A percentile compares a stretch with the other conserved stretches of the same genome.
phyloP scores from a whole-genome alignment of 371 early-diverging fungal species.

The Mucor sp. region DNA sequence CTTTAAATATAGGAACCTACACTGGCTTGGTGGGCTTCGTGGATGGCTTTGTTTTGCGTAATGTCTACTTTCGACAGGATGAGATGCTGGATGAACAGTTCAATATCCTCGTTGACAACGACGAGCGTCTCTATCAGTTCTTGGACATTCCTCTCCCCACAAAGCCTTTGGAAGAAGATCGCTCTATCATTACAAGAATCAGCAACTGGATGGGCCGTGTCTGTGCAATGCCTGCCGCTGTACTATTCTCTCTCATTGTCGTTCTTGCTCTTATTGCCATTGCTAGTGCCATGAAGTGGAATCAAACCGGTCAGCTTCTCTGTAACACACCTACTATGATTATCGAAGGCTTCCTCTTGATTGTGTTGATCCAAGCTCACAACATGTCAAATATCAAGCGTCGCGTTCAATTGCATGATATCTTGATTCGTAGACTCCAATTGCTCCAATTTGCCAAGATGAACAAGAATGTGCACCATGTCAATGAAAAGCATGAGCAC shows the following conservation, averaged over 20 bases:
- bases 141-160: constrained; percentile 7
- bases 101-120: constrained; percentile 2
- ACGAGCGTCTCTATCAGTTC: constrained; percentile 11
- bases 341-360: constrained; percentile 26
- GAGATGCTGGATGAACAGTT: constrained; percentile 17
- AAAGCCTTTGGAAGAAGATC: background rate
- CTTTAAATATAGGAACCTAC: constrained; percentile 22
- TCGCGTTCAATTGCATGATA: constrained; percentile 19
- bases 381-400: constrained; percentile 17
- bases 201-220: constrained; percentile 18
- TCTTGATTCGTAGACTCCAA: constrained; percentile 14
- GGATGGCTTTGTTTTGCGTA: constrained; percentile 28
- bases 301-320: constrained; percentile 20
- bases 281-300: constrained; percentile 24
- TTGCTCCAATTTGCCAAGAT: constrained; percentile 9
- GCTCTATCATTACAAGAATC: background rate
- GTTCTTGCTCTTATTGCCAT: constrained; percentile 18
- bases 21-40: constrained; percentile 30
- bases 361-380: constrained; percentile 25
- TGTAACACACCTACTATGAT: constrained; percentile 29
- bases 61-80: constrained; percentile 25
- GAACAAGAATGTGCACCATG: too few species aligned
- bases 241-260: constrained; percentile 6
- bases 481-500: too few species aligned
- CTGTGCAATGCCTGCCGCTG: constrained; percentile 13